Conservation (phyloP, 495 filamentous ascomycete species). For the Glonium stellatum region DNA sequence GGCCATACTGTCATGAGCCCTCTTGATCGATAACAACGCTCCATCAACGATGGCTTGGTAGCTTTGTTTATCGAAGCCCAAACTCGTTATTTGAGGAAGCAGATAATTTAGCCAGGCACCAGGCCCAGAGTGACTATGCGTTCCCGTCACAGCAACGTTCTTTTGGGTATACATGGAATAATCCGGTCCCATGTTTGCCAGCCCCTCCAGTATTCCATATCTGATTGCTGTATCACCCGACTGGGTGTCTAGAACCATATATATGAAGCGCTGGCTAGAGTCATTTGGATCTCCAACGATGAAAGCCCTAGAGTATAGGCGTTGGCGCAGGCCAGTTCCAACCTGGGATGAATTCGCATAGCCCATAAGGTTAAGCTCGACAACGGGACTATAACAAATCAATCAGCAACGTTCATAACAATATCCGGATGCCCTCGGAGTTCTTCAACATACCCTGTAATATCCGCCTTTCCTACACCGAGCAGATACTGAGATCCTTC, state of each 20-base stretch:
- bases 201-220: constrained; percentile 71
- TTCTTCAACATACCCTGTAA: constrained; percentile 63
- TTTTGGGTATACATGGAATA: constrained; percentile 71
- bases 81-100: constrained; percentile 85
- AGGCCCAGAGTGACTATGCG: constrained; percentile 88
- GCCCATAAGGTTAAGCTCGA: constrained; percentile 86
- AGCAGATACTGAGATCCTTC: constrained; percentile 59
- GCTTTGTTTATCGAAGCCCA: constrained; percentile 82
- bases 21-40: constrained; percentile 67
- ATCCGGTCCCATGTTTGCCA: constrained; percentile 57
- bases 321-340: constrained; percentile 80
- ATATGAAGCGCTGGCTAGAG: constrained; percentile 70
- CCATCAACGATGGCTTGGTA: constrained; percentile 89
- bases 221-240: constrained; percentile 87
- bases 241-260: constrained; percentile 81
- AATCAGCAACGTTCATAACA: constrained; percentile 5
- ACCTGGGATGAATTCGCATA: constrained; percentile 85
- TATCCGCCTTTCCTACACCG: constrained; percentile 91
- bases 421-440: neutral
- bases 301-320: constrained; percentile 85
- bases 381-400: constrained; percentile 56
- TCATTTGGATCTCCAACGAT: constrained; percentile 66
- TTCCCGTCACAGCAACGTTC: constrained; percentile 87
- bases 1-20: constrained; percentile 69
- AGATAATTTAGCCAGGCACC: constrained; percentile 96